Conservation (phyloP, 176 grass and related monocot species). For the Thalia dealbata region DNA sequence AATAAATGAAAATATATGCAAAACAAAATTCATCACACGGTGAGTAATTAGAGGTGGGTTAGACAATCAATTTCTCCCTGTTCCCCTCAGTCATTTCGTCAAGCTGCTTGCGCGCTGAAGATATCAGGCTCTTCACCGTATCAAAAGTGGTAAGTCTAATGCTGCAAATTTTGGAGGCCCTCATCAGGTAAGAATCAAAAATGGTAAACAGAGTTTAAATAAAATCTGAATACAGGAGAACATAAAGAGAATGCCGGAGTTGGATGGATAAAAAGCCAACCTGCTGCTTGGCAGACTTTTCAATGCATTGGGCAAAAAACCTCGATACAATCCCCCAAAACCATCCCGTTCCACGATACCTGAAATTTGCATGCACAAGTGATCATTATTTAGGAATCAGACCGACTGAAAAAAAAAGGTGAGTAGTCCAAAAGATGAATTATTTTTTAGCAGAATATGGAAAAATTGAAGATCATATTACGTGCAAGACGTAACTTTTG, state of each 20-base stretch:
- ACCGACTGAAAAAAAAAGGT: no score
- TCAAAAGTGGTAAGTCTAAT: slow-evolving; percentile 85
- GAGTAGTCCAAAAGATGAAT: no score
- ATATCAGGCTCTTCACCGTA: slow-evolving; percentile 61
- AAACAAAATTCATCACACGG: background rate
- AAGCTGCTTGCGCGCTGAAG: slow-evolving; percentile 60
- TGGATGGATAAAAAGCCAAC: no score
- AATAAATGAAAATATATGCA: background rate
- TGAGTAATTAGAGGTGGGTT: background rate
- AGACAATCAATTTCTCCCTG: slow-evolving; percentile 41
- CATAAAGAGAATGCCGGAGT: no score
- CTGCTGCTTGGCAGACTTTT: slow-evolving; percentile 96
- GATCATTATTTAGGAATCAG: no score
- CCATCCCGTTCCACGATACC: slow-evolving; percentile 76
- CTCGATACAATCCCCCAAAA: slow-evolving; percentile 63
- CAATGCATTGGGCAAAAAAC: slow-evolving; percentile 86
- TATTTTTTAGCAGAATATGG: no score
- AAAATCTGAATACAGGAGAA: no score
- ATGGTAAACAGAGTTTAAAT: no score
- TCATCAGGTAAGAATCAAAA: background rate
- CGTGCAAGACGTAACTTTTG: no score
- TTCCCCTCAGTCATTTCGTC: slow-evolving; percentile 67
- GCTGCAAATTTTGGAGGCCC: slow-evolving; percentile 28
- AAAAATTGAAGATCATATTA: no score
- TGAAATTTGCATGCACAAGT: slow-evolving; percentile 32